phyloP scores from a whole-genome alignment of 768 basidiomycete genomes.

The Gloeopeniophorella convolvens region DNA sequence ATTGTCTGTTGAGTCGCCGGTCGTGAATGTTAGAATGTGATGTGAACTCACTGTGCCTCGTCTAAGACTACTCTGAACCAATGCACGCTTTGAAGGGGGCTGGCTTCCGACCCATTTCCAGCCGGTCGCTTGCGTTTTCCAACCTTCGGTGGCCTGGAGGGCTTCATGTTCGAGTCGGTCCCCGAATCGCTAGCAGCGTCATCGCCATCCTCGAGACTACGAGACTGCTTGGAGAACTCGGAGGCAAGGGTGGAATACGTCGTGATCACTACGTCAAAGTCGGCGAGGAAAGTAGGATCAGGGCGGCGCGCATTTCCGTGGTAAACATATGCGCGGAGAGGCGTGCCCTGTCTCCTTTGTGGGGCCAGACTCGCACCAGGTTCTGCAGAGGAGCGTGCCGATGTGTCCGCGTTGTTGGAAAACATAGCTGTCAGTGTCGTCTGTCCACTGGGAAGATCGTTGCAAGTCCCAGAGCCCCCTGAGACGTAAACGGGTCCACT shows the following conservation, averaged over 20 bases:
- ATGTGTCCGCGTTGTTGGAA: conserved; percentile 2
- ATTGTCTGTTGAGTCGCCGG: too few species aligned
- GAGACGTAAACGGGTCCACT: conserved; percentile 76
- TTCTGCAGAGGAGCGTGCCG: neutral
- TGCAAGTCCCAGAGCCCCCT: conserved; percentile 61
- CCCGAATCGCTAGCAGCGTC: conserved; percentile 61
- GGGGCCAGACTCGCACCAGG: neutral
- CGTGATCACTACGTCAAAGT: conserved; percentile 97
- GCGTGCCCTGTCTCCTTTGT: conserved; percentile 24
- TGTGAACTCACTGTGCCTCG: conserved; percentile 82
- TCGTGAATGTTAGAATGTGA: neutral
- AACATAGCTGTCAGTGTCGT: conserved; percentile 27
- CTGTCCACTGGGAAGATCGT: conserved; percentile 27
- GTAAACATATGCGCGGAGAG: conserved; percentile 88
- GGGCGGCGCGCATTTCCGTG: conserved; percentile 86
- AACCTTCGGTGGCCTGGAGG: conserved; percentile 58
- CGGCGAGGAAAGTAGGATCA: conserved; percentile 80
- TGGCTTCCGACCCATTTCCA: conserved; percentile 45
- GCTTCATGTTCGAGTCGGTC: conserved; percentile 54
- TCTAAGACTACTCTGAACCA: conserved; percentile 96
- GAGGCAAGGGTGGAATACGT: conserved; percentile 94
- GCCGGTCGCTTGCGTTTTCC: conserved; percentile 30
- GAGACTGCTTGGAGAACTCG: conserved; percentile 86
- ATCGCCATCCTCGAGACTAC: conserved; percentile 62
- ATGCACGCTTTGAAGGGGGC: conserved; percentile 87